Base-by-base conservation (phyloP, 768 basidiomycete species). In the Gymnopilus dilepis region DNA sequence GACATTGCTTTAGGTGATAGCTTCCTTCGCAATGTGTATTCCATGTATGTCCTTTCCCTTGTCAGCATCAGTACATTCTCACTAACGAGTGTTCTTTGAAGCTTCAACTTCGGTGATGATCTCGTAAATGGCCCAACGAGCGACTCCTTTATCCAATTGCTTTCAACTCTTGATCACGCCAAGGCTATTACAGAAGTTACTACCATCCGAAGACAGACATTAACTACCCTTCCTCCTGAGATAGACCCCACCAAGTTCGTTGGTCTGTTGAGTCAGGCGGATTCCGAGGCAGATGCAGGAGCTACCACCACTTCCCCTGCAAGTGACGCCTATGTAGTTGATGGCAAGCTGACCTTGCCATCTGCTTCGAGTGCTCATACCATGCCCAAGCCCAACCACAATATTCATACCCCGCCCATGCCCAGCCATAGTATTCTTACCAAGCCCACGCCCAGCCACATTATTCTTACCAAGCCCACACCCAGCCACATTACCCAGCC, bases 61-160 rank as follows among this genome's bases (percentile, higher is more conserved):
- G n/a, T n/a, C n/a, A n/a, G n/a, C n/a, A n/a, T n/a, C n/a, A n/a
- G n/a, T n/a, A n/a, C n/a, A n/a, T n/a, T n/a, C n/a, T n/a, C n/a
- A n/a, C n/a, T n/a, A n/a, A n/a, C n/a, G n/a, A n/a, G n/a, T n/a
- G n/a, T n/a, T n/a, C n/a, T n/a, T n/a, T n/a, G n/a, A n/a, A n/a
- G n/a, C n/a, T n/a, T n/a, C n/a, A n/a, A n/a, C n/a, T n/a, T n/a
- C n/a, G n/a, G n/a, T n/a, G 76, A 81, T 58, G 51, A 56, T 19
- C 22, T 47, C 2, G 47, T 63, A 4, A 56, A 65, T 43, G 65
- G 60, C 13, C 65, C 72, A 42, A 67, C 58, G 4, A 69, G 65
- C 1, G 65, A 66, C 1, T 76, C 81, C 6, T 77, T 75, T 50
- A 77, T 82, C 56, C 80, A 81, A 58, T 65, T 82, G 3, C 69